Conservation (phyloP, 306 rosid species). For the Quercus dentata region DNA sequence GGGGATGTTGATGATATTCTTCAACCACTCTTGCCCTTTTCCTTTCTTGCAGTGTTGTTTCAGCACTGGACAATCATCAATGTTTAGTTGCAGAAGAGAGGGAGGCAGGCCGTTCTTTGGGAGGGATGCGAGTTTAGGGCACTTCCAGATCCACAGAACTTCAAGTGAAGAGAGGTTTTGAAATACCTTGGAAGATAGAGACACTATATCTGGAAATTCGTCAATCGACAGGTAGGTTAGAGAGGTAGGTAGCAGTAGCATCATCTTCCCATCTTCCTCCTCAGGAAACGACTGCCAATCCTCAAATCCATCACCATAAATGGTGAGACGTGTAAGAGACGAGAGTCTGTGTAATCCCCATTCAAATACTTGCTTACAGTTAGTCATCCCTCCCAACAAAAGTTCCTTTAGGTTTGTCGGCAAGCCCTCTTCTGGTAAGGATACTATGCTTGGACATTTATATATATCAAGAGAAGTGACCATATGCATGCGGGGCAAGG, state of each 20-base stretch:
- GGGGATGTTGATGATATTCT: slow-evolving; percentile 2
- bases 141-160: rapidly evolving
- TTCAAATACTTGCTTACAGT: slow-evolving; percentile 4
- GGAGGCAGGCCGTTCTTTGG: too few relatives aligned
- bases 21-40: neutral
- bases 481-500: neutral
- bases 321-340: neutral
- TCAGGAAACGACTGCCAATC: slow-evolving; percentile 1
- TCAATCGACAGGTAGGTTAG: rapidly evolving
- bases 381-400: rapidly evolving
- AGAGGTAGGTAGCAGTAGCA: slow-evolving; percentile 5
- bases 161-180: too few relatives aligned
- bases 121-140: too few relatives aligned
- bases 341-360: slow-evolving; percentile 18
- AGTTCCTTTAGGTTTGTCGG: slow-evolving; percentile 20
- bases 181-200: too few relatives aligned
- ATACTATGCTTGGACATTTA: neutral
- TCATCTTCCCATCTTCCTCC: neutral
- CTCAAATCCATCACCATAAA: neutral
- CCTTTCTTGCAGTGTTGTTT: neutral
- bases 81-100: rapidly evolving
- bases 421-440: neutral
- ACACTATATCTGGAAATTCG: too few relatives aligned
- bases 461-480: neutral
- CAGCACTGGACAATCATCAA: rapidly evolving